phyloP scores from a whole-genome alignment of 345 rosid genomes.

The Salix dunnii region DNA sequence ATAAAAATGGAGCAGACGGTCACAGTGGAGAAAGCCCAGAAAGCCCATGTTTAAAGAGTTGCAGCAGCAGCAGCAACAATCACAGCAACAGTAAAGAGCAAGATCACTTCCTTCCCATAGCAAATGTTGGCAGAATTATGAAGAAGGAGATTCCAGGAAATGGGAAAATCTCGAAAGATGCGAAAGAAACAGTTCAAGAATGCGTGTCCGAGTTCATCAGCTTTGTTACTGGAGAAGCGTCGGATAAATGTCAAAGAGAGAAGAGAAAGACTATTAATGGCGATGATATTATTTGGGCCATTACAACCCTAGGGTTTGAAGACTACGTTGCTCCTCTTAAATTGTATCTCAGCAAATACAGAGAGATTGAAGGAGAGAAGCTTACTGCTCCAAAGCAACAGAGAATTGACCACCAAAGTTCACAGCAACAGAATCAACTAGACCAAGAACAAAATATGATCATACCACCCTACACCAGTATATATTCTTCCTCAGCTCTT shows the following conservation, averaged over 20 bases:
- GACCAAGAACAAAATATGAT: slow-evolving; percentile 29
- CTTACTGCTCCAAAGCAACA: slow-evolving; percentile 15
- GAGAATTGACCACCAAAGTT: slow-evolving; percentile 8
- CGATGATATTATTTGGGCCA: slow-evolving; percentile 17
- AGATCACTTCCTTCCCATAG: slow-evolving; percentile 15
- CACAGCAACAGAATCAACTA: slow-evolving; percentile 28
- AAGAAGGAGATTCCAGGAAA: slow-evolving; percentile 17
- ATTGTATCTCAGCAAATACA: slow-evolving; percentile 10
- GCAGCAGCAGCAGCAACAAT: slow-evolving; percentile 16
- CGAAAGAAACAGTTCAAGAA: slow-evolving; percentile 15
- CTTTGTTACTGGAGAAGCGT: slow-evolving; percentile 18
- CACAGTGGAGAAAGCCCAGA: slow-evolving; percentile 38
- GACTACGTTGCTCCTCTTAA: slow-evolving; percentile 15
- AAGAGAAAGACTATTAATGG: slow-evolving; percentile 22
- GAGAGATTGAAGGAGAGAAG: slow-evolving; percentile 19
- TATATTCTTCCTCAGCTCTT: slow-evolving; percentile 39
- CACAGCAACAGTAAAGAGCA: slow-evolving; percentile 24
- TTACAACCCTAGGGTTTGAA: slow-evolving; percentile 20
- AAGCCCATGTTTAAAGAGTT: slow-evolving; percentile 43
- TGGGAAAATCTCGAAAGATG: slow-evolving; percentile 21
- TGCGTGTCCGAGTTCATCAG: slow-evolving; percentile 25
- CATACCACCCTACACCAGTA: slow-evolving; percentile 28
- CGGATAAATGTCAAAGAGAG: slow-evolving; percentile 20
- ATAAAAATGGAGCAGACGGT: slow-evolving; percentile 33
- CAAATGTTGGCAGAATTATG: slow-evolving; percentile 24